A percentile compares a stretch with the other conserved stretches of the same genome.
Evolutionary conservation across 163 green algal species (phyloP).

Genomic region (Trebouxiophyceae sp.): DNA sequence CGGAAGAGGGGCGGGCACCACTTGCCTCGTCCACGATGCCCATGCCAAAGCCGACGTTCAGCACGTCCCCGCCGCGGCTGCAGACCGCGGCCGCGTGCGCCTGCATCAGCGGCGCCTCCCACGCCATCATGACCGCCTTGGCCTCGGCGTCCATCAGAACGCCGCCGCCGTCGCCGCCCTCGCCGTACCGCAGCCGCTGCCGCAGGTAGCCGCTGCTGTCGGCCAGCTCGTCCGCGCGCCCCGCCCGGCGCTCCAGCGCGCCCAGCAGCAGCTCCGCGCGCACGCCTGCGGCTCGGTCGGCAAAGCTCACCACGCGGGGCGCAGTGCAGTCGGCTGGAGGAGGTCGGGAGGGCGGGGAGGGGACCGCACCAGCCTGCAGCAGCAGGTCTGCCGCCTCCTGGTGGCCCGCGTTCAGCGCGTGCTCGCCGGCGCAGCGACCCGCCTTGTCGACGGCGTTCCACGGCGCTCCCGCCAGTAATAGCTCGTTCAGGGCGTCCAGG

Average conservation of each 20-base stretch:
- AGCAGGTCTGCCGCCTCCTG: conserved; percentile 57
- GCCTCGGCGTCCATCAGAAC: conserved; percentile 72
- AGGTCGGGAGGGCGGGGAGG: not conserved
- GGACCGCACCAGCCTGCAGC: conserved; percentile 40
- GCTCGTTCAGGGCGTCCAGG: conserved; percentile 15
- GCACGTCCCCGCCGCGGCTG: conserved; percentile 51
- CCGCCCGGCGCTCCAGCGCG: conserved; percentile 25
- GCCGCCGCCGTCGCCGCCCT: conserved; percentile 34
- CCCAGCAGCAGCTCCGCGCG: conserved; percentile 77
- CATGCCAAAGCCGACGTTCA: conserved; percentile 97
- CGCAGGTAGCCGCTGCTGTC: conserved; percentile 46
- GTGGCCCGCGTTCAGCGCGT: conserved; percentile 56
- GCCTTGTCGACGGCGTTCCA: conserved; percentile 80
- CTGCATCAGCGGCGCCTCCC: conserved; percentile 59
- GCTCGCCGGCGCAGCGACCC: conserved; percentile 78
- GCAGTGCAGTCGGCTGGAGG: not conserved
- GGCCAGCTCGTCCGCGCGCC: not conserved
- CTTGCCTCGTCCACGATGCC: conserved; percentile 77
- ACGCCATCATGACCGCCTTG: conserved; percentile 96
- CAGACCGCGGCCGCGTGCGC: conserved; percentile 36
- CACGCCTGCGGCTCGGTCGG: conserved; percentile 45
- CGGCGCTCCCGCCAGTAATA: conserved; percentile 61
- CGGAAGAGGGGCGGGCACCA: not conserved
- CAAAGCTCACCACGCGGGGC: not conserved
- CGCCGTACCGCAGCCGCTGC: conserved; percentile 62